A percentile compares a stretch with the other conserved stretches of the same genome.
phyloP scores from a whole-genome alignment of 306 rosid species.

The Parietaria judaica region DNA sequence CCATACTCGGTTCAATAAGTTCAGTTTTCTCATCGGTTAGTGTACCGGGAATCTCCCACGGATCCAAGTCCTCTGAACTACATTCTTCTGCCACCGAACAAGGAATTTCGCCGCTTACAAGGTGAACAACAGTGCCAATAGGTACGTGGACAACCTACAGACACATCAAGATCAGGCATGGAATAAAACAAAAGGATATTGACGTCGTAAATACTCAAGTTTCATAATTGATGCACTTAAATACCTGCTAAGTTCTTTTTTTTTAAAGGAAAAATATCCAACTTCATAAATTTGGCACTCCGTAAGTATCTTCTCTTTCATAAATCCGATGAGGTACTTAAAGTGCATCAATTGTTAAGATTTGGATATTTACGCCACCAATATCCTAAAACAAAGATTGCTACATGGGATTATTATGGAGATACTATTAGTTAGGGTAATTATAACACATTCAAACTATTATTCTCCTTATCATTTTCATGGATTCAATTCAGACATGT shows the following conservation, averaged over 20 bases:
- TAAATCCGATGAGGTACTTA: too few relatives aligned
- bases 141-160: conserved; percentile 69
- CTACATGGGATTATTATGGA: too few relatives aligned
- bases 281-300: neutral
- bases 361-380: too few relatives aligned
- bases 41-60: conserved; percentile 81
- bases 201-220: neutral
- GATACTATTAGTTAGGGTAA: too few relatives aligned
- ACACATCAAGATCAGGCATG: conserved; percentile 10
- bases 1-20: conserved; percentile 18
- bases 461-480: too few relatives aligned
- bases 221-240: neutral
- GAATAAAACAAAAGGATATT: conserved; percentile 8
- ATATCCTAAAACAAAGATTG: too few relatives aligned
- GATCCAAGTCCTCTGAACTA: conserved; percentile 53
- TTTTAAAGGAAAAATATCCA: too few relatives aligned
- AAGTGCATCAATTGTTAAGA: too few relatives aligned
- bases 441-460: too few relatives aligned
- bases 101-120: conserved; percentile 61
- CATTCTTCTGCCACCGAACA: conserved; percentile 24
- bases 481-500: too few relatives aligned
- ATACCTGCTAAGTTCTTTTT: too few relatives aligned
- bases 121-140: conserved; percentile 81
- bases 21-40: conserved; percentile 32
- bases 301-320: too few relatives aligned